Evolutionary conservation across 2,329 filamentous ascomycete genomes (phyloP), one percentile per base, ranked within the genome.

Genomic region (Fusarium sp.): DNA sequence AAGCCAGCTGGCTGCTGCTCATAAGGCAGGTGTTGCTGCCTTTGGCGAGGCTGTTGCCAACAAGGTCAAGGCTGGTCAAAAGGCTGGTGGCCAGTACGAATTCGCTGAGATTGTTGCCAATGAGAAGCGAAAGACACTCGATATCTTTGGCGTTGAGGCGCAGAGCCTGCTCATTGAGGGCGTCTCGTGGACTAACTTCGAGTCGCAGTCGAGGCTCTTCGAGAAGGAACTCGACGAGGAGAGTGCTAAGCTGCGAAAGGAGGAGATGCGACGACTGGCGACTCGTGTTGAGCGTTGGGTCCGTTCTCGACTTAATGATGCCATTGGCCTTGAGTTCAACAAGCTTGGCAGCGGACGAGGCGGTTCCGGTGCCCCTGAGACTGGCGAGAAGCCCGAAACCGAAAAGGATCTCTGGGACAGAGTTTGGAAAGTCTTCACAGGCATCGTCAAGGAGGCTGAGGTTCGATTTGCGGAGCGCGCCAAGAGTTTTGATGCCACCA

Each of bases 401-500:
- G 95, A 98, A 80, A 94, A 92, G 79, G 92, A 94, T 59, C 89
- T 99, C 18, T 99, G 97, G 96, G 96, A 99, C 78, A 90, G 95
- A 42, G 92, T 99, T 76, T 99, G 96, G 96, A 88, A 82, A 32
- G 88, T 94, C 38, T 99, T 99, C 77, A 90, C 89, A 9, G 88
- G 89, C 15, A 92, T 95, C 11, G 94, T 98, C 20, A 87, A 89
- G 57, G 93, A 97, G 77, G 95, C 96, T 14, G 94, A 98, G 80
- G 86, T 85, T 29, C 89, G 94, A 59, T 98, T 98, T 81, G 89
- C 91, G 0, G 94, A 97, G 71, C 89, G 95, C 63, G 95, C 96
- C 59, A 92, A 91, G 82, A 97, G 94, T 83, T 97, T 98, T 73
- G 94, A 98, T 79, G 96, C 96, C 47, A 97, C 91, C 75, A 86